Percentiles rank a stretch among this genome's conserved stretches.
These are phyloP conservation scores for Ceratobasidium sp. DNA, from an alignment of 1,284 basidiomycete species.

Conservation along the genomic window DNA sequence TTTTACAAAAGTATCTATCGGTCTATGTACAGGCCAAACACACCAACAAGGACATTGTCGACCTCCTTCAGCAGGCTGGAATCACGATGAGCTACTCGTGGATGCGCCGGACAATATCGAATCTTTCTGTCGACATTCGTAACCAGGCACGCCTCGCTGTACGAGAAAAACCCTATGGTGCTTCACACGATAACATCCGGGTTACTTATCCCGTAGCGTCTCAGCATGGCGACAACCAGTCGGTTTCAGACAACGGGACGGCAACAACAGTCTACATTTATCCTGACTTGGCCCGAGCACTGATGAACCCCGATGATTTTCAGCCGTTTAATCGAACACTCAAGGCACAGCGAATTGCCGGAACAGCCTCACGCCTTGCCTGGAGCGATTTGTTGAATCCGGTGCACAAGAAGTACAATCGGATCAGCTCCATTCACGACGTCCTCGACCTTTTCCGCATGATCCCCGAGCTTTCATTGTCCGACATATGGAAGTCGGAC, in stretches of 20 bases:
- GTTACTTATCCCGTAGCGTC: background rate
- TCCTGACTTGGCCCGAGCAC: background rate
- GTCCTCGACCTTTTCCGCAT: background rate
- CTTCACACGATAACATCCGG: slow-evolving; percentile 6
- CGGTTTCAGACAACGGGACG: background rate
- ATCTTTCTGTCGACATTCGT: background rate
- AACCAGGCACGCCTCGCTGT: background rate
- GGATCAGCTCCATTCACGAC: background rate
- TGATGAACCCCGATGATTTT: background rate
- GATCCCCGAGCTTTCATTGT: background rate
- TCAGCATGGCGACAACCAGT: slow-evolving; percentile 11
- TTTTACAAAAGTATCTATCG: background rate
- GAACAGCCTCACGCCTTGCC: background rate
- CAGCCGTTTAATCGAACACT: background rate
- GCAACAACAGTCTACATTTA: background rate
- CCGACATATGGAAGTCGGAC: background rate
- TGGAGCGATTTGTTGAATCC: background rate
- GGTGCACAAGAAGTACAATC: background rate
- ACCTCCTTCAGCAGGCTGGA: slow-evolving; percentile 5
- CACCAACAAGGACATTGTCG: background rate
- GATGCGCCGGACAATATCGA: background rate
- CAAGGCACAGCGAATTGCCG: background rate
- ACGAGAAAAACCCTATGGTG: background rate
- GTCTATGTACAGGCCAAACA: slow-evolving; percentile 9
- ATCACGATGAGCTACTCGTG: slow-evolving; percentile 15